phyloP scores from a whole-genome alignment of 495 filamentous ascomycete species.

The Aspergillus incahuasiensis region DNA sequence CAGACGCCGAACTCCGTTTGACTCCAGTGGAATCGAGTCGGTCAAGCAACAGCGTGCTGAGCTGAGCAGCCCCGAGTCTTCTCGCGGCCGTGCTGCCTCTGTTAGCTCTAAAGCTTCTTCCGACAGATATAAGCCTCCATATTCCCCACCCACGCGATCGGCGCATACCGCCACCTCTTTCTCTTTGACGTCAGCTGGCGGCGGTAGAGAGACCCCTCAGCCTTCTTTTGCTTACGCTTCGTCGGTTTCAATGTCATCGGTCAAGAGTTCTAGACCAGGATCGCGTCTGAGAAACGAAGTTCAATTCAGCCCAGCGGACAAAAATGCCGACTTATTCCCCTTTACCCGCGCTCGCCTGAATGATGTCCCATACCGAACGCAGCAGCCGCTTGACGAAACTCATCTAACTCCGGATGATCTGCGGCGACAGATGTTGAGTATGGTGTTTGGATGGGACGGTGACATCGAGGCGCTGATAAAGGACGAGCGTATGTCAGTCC shows the following conservation, averaged over 20 bases:
- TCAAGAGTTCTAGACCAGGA: constrained; percentile 56
- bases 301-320: constrained; percentile 55
- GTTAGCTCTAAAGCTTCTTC: constrained; percentile 49
- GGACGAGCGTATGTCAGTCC: constrained; percentile 64
- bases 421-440: constrained; percentile 84
- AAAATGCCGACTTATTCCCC: constrained; percentile 59
- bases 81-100: constrained; percentile 60
- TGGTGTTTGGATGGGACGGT: constrained; percentile 92
- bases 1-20: constrained; percentile 39
- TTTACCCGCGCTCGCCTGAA: constrained; percentile 69
- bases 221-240: constrained; percentile 38
- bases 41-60: constrained; percentile 52
- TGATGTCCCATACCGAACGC: constrained; percentile 72
- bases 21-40: constrained; percentile 39
- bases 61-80: constrained; percentile 58
- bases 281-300: constrained; percentile 83
- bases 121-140: constrained; percentile 32
- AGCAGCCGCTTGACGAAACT: constrained; percentile 55
- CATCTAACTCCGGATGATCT: constrained; percentile 77
- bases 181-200: constrained; percentile 33
- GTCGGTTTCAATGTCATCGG: constrained; percentile 62
- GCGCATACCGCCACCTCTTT: constrained; percentile 46
- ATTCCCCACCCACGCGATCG: constrained; percentile 40
- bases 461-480: constrained; percentile 78
- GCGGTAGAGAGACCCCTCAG: constrained; percentile 37